Evolutionary conservation across 352 stramenopile species (phyloP), one percentile per base, ranked within the genome.

Genomic region (Phytophthora foliorum): DNA sequence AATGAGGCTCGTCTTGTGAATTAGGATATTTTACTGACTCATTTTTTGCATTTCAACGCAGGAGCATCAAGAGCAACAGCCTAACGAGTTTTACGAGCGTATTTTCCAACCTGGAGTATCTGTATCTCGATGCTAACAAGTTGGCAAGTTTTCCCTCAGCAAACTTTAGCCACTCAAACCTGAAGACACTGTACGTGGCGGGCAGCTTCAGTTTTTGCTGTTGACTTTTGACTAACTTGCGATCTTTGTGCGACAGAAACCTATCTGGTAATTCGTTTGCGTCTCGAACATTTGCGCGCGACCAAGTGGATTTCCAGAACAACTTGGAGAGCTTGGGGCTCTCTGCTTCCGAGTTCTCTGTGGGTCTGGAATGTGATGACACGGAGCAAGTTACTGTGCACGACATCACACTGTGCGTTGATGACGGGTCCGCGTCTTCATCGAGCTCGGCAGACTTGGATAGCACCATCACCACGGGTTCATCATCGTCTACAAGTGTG

Each of bases 21-120:
- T 41, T 19, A 4, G 34, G n/a, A n/a, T 25, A 51, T 22, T 44
- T 19, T 32, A 22, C 14, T 36, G 14, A 31, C 1, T 1, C 21
- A 50, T 25, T 16, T 41, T n/a, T 25, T 39, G 9, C 48, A 14
- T 34, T 6, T 34, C 3, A 8, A 2, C 6, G 29, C 29, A 70
- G 63, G 45, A 90, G 79, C 38, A 69, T 91, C 14, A 78, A 81
- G 22, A 75, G 41, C 83, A 80, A n/a, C 69, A 89, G 50, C 88
- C 88, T 69, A 80, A 88, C 38, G 72, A 70, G 68, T 29, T 91
- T 78, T 61, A 77, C 77, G 0, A 63, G 63, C 51, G 83, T 88
- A 51, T 89, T 82, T 63, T 57, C 78, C 0, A 73, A 77, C 27
- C 56, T 91, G 31, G 59, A 67, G 24, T 49, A 54, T 9, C 5